Conservation (phyloP, 106 monocot species). For the Acanthochlamys bracteata region DNA sequence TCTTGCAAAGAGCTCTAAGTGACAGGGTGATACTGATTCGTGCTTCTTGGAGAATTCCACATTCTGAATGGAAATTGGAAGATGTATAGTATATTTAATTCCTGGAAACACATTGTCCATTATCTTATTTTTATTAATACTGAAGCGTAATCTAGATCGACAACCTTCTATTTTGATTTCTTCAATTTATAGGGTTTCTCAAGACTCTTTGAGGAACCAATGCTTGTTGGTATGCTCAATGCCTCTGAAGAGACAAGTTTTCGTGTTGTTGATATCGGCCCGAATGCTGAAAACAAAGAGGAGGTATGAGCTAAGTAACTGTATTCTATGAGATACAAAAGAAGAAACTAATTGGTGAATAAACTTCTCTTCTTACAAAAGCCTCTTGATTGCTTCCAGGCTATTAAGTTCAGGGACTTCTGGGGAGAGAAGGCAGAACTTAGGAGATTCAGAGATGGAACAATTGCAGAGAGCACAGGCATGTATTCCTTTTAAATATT, state of each 20-base stretch:
- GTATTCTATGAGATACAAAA: too few species aligned
- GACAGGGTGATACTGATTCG: conserved; percentile 78
- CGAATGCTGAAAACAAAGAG: conserved; percentile 62
- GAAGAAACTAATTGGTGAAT: too few species aligned
- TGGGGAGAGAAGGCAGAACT: conserved; percentile 96
- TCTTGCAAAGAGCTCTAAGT: conserved; percentile 47
- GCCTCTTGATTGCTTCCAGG: too few species aligned
- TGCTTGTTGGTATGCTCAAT: conserved; percentile 60
- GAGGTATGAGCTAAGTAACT: too few species aligned
- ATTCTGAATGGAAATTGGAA: conserved; percentile 58
- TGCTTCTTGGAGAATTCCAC: conserved; percentile 56
- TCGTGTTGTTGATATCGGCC: conserved; percentile 75
- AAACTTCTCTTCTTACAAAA: too few species aligned
- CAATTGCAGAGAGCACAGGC: conserved; percentile 90
- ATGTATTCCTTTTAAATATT: conserved; percentile 5
- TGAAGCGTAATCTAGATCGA: not conserved
- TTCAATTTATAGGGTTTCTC: conserved; percentile 54
- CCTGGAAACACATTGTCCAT: too few species aligned
- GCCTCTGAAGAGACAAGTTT: conserved; percentile 57
- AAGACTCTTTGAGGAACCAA: conserved; percentile 56
- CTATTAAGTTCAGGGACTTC: conserved; percentile 71
- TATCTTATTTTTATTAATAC: conserved; percentile 10
- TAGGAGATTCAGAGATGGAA: conserved; percentile 83
- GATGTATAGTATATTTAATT: conserved; percentile 42
- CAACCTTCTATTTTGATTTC: not conserved